phyloP scores from a whole-genome alignment of 2,329 filamentous ascomycete genomes.

The Ceratocystis ficicola region DNA sequence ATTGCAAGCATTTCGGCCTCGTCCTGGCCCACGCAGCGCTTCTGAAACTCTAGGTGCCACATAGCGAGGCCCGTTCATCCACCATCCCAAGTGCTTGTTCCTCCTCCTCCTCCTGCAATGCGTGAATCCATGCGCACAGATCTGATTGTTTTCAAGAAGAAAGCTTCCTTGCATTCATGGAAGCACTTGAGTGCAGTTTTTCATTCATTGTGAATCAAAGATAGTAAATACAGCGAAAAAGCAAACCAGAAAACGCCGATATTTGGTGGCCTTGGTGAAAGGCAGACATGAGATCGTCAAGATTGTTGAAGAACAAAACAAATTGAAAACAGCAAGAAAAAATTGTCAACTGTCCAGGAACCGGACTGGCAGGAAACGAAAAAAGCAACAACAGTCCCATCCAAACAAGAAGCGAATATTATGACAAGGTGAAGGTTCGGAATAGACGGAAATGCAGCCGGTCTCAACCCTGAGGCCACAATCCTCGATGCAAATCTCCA shows the following conservation, averaged over 20 bases:
- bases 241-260: neutral
- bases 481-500: neutral
- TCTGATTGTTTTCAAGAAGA: too few species aligned
- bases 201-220: too few species aligned
- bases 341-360: neutral
- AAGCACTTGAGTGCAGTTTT: too few species aligned
- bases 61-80: too few species aligned
- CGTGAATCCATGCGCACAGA: too few species aligned
- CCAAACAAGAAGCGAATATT: neutral
- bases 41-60: too few species aligned
- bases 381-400: neutral
- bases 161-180: too few species aligned
- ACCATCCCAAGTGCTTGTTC: too few species aligned
- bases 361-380: neutral
- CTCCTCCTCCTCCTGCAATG: too few species aligned
- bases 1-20: too few species aligned
- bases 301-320: conserved; percentile 3
- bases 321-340: neutral
- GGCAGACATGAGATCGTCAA: conserved; percentile 9
- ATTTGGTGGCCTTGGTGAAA: conserved; percentile 15
- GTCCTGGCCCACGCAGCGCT: too few species aligned
- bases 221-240: neutral
- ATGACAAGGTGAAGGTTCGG: neutral
- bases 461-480: too few species aligned
- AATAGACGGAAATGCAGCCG: neutral